Percentiles rank a stretch among this genome's conserved stretches.
Evolutionary conservation across 2,329 filamentous ascomycete genomes (phyloP).

Genomic region (Rasamsonia emersonii): DNA sequence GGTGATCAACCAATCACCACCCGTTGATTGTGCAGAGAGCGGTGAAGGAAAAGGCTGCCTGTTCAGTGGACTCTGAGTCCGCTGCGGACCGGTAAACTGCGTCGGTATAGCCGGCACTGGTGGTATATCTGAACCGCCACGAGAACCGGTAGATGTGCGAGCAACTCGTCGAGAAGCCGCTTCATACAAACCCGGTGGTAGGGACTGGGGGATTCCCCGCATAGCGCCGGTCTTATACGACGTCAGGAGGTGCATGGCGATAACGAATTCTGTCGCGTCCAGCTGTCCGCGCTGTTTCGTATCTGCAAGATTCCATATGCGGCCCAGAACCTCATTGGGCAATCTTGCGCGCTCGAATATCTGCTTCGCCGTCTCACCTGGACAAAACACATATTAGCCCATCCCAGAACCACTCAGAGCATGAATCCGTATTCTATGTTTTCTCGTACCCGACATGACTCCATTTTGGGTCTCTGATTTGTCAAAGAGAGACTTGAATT

Average conservation of each 20-base stretch:
- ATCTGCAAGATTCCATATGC: constrained; percentile 92
- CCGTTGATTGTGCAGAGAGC: constrained; percentile 47
- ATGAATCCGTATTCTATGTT: neutral
- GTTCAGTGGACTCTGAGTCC: constrained; percentile 52
- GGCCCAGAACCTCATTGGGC: constrained; percentile 82
- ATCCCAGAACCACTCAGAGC: constrained; percentile 6
- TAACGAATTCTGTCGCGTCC: constrained; percentile 85
- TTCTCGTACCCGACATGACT: constrained; percentile 55
- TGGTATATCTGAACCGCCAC: constrained; percentile 39
- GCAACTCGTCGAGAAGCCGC: constrained; percentile 66
- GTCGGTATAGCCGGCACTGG: constrained; percentile 64
- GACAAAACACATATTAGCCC: neutral
- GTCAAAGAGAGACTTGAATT: constrained; percentile 86
- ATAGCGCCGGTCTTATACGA: constrained; percentile 81
- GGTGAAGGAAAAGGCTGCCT: constrained; percentile 43
- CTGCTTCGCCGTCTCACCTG: constrained; percentile 76
- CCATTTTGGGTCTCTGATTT: constrained; percentile 72
- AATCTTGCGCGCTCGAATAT: constrained; percentile 92
- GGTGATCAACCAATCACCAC: constrained; percentile 71
- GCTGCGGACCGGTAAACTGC: constrained; percentile 60
- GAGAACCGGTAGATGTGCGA: constrained; percentile 44
- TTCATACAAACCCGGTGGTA: constrained; percentile 83
- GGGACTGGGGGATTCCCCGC: constrained; percentile 65
- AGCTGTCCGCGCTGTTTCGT: constrained; percentile 85
- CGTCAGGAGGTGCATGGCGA: constrained; percentile 94